Evolutionary conservation across 225 moss, liverwort and hornwort genomes (phyloP), one percentile per base, ranked within the genome.

Genomic region (Neckera pumila): DNA sequence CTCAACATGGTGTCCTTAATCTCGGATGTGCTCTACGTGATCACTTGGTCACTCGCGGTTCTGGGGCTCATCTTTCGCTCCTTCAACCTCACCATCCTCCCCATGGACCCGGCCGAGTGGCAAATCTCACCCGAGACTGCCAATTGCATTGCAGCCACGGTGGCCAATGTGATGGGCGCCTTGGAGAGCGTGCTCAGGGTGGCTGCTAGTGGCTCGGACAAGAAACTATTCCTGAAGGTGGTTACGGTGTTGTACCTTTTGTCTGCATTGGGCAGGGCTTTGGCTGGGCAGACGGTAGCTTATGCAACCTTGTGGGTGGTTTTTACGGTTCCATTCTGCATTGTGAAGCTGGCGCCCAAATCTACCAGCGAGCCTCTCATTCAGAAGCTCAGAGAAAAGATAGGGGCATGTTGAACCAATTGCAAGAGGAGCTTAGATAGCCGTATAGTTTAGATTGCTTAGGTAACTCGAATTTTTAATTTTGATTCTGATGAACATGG

Each of bases 141-240:
- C 14, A 94, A 93, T 62, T 91, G 91, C 66, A 61, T 97, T 30
- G 97, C 95, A 53, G 98, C 96, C 45, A 93, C 93, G 49, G 84
- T 96, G 72, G 98, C 96, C 56, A 97, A 99, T 85, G 95, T 89
- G 33, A 47, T 96, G 92, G 98, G 98, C 64, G 97, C 98, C 59
- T 85, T 97, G 65, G 97, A 99, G 83, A 94, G 97, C 83, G 98
- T 99, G 80, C 88, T 99, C 73, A 90, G 96, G 71, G 96, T 97
- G 70, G 98, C 98, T 81, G 98, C 98, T 19, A 95, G 95, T 78
- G 98, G 98, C 56, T 92, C 95, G 13, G 98, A 99, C 69, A 93
- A 85, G 83, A 99, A 99, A 79, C 89, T 99, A 20, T 99, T 99
- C 49, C 36, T 92, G 57, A 97, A 99, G 92, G 96, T 98, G 62